Conservation (phyloP, 2,329 filamentous ascomycete genomes). For the Trichoderma guizhouense region DNA sequence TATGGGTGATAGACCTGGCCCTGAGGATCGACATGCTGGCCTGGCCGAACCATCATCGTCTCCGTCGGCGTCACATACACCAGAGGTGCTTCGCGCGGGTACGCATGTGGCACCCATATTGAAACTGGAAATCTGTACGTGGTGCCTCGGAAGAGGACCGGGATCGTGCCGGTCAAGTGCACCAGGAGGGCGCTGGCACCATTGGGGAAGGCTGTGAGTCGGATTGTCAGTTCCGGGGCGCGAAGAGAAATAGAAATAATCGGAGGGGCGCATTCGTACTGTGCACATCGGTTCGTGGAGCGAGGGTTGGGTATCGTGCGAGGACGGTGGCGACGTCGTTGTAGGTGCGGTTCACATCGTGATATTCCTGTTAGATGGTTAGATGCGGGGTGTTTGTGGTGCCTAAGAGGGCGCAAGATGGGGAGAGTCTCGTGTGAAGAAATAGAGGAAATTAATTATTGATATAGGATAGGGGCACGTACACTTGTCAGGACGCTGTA, state of each 20-base stretch:
- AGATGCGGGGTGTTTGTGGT: neutral
- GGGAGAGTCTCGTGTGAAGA: neutral
- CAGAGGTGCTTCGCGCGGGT: conserved; percentile 81
- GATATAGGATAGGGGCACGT: conserved; percentile 25
- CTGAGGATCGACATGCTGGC: conserved; percentile 91
- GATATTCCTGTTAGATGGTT: conserved; percentile 67
- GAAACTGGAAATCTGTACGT: conserved; percentile 89
- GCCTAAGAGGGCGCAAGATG: neutral
- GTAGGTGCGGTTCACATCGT: conserved; percentile 88
- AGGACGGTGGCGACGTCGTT: conserved; percentile 84
- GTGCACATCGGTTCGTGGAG: conserved; percentile 89
- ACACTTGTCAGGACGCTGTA: conserved; percentile 85
- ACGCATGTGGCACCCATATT: conserved; percentile 89
- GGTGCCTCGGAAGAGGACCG: conserved; percentile 84
- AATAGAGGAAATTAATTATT: neutral
- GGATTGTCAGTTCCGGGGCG: conserved; percentile 12
- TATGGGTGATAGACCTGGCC: conserved; percentile 96
- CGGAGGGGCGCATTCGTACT: conserved; percentile 54
- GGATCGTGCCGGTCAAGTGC: conserved; percentile 80
- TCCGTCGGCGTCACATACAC: conserved; percentile 85
- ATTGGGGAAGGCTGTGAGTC: conserved; percentile 72
- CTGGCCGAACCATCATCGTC: conserved; percentile 84
- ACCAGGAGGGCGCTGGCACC: conserved; percentile 83
- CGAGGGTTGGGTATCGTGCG: conserved; percentile 72
- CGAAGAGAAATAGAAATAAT: neutral